Base-by-base conservation (phyloP, 345 rosid genomes). In the Acer negundo region DNA sequence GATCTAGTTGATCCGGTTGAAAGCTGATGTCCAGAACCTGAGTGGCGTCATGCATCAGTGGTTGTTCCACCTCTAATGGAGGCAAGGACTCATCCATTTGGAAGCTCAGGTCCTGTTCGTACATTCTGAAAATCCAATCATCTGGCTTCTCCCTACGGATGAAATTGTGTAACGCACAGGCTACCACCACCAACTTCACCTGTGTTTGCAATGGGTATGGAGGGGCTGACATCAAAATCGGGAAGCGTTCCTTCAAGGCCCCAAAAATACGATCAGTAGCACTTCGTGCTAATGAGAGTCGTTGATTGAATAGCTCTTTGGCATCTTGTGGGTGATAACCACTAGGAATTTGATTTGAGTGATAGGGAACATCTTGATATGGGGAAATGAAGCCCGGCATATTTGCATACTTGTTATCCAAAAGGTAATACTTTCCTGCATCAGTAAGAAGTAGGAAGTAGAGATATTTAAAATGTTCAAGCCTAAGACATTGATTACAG, bases 201-300 rank as follows among this genome's bases (percentile, higher is more conserved):
- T 93, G 95, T 7, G 93, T 92, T 70, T 87, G 97, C 38, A 93
- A 85, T 62, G 98, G 95, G 79, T 95, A 93, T 4, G 97, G 97
- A 67, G 98, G 98, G 81, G 97, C 94, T 20, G 95, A 73, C 82
- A 83, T 85, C 78, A 95, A 78, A 75, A 93, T 95, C 0, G 98
- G 98, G 61, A 95, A 95, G 12, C 98, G 88, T 55, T 89, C 91
- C 82, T 90, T 95, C 77, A 95, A 81, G 19, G 95, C 93, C 11
- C 89, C 95, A 47, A 95, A 89, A 62, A 74, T 78, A 2, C 90
- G 86, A 70, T 80, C 84, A 62, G 86, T 83, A 10, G 87, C 87
- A 61, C 77, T 85, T 82, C 86, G 88, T 78, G 92, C 66, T 28
- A 88, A 11, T 6, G 85, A 82, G 78, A 92, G 97, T n/a, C 93